A percentile compares a stretch with the other conserved stretches of the same genome.
phyloP scores from a whole-genome alignment of 2,329 filamentous ascomycete genomes.

The Microcyclosporella mali region DNA sequence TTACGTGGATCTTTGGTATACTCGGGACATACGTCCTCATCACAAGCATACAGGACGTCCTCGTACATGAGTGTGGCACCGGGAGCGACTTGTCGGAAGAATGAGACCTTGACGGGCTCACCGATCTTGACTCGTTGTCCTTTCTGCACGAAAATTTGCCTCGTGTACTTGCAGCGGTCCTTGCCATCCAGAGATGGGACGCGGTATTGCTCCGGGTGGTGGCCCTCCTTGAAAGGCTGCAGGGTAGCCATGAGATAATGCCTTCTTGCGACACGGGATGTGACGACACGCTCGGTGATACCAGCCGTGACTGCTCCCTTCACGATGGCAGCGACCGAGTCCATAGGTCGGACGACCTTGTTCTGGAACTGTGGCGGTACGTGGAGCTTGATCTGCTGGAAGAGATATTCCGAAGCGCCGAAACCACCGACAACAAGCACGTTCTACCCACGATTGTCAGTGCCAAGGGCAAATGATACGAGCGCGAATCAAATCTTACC shows the following conservation, averaged over 20 bases:
- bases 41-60: constrained; percentile 94
- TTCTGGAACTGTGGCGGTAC: constrained; percentile 97
- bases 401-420: constrained; percentile 95
- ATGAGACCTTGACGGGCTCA: constrained; percentile 96
- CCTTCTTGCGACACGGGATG: constrained; percentile 89
- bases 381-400: constrained; percentile 98
- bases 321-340: constrained; percentile 96
- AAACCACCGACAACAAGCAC: constrained; percentile 97
- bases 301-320: constrained; percentile 97
- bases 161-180: constrained; percentile 96
- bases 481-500: constrained; percentile 39
- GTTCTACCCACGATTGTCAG: constrained; percentile 51
- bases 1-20: constrained; percentile 99
- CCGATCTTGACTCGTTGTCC: constrained; percentile 98
- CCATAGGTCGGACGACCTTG: constrained; percentile 97
- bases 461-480: neutral
- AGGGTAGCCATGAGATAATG: constrained; percentile 99
- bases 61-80: constrained; percentile 99
- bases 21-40: constrained; percentile 95
- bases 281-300: constrained; percentile 94
- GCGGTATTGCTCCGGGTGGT: constrained; percentile 96
- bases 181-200: constrained; percentile 95
- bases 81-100: constrained; percentile 95
- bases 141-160: constrained; percentile 98
- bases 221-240: constrained; percentile 97